Base-by-base conservation (phyloP, 441 rosid genomes). In the Raphanus hybrid region DNA sequence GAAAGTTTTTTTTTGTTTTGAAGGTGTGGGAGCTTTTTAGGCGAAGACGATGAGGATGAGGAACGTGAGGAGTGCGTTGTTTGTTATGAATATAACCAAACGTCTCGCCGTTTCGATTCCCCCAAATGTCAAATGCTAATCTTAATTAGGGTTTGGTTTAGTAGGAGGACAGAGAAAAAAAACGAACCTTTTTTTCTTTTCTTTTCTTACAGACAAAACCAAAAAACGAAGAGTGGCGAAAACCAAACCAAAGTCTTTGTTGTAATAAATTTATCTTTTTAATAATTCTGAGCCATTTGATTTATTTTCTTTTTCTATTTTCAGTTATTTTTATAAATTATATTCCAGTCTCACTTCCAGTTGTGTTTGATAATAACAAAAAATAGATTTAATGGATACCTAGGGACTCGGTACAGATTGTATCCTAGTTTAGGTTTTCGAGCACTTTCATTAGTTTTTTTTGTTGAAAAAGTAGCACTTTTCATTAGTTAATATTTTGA, bases 31-130 rank as follows among this genome's bases (percentile, higher is more conserved):
- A 76, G 81, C 29, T 48, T 23, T 15, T 15, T 7, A 52, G 60
- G 73, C 60, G 72, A 71, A 68, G 58, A 52, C 3, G 55, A 50
- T 5, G 57, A 48, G 78, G 82, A 78, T 78, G 74, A 78, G 82
- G 27, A 78, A 74, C 71, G 78, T 73, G 78, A 74, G 75, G 82
- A 78, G 82, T 78, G 58, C 58, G 58, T 52, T 50, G 57, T 50
- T 50, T 52, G 58, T 52, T 52, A 8, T 52, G 58, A 48, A 52
- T 52, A 52, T 52, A 52, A 52, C 58, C 58, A 52, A 52, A 52
- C 58, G 58, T 52, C 58, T 52, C 58, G 58, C 65, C 81, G 81
- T 67, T 78, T 73, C 78, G 66, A 78, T 61, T 78, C 74, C 77
- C 64, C 77, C 77, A 78, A 62, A n/a, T 60, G 29, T 10, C 58